Evolutionary conservation across 768 basidiomycete genomes (phyloP).

Genomic region (Lentinula lateritia): DNA sequence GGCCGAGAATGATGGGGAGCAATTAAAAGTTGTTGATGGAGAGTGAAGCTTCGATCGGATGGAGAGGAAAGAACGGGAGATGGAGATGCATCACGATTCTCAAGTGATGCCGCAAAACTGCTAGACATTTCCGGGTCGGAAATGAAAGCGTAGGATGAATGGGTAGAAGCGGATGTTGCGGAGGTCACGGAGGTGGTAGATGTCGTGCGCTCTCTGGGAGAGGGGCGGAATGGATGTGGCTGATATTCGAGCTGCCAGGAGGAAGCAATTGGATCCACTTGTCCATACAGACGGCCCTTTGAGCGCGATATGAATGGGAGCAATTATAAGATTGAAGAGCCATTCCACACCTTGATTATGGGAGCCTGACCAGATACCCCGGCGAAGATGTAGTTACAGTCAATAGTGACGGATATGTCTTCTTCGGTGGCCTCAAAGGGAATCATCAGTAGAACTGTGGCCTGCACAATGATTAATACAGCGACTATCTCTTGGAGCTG

Average conservation of each 20-base stretch:
- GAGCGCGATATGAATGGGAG: not conserved
- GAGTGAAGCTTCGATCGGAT: constrained; percentile 33
- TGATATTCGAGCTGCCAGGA: constrained; percentile 70
- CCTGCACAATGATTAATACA: constrained; percentile 34
- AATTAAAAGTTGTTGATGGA: constrained; percentile 21
- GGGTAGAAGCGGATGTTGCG: constrained; percentile 54
- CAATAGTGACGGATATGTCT: constrained; percentile 67
- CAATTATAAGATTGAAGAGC: not conserved
- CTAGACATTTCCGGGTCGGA: constrained; percentile 85
- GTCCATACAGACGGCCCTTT: constrained; percentile 71
- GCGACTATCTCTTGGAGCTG: constrained; percentile 9
- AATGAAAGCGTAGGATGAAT: constrained; percentile 75
- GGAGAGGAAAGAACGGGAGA: constrained; percentile 65
- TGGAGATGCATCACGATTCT: constrained; percentile 56
- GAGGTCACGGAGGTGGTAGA: constrained; percentile 75
- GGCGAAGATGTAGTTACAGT: constrained; percentile 65
- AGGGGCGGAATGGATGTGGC: constrained; percentile 48
- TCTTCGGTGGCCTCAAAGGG: constrained; percentile 68
- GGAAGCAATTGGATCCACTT: constrained; percentile 59
- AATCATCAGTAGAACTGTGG: constrained; percentile 70
- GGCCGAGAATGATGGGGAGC: constrained; percentile 43
- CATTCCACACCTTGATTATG: constrained; percentile 58
- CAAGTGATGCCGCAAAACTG: constrained; percentile 78
- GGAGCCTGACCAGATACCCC: constrained; percentile 67
- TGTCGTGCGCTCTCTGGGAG: constrained; percentile 65